These are phyloP conservation scores for Aspergillus kassunensis DNA, from an alignment of 495 filamentous ascomycete species.

Conservation along the genomic window DNA sequence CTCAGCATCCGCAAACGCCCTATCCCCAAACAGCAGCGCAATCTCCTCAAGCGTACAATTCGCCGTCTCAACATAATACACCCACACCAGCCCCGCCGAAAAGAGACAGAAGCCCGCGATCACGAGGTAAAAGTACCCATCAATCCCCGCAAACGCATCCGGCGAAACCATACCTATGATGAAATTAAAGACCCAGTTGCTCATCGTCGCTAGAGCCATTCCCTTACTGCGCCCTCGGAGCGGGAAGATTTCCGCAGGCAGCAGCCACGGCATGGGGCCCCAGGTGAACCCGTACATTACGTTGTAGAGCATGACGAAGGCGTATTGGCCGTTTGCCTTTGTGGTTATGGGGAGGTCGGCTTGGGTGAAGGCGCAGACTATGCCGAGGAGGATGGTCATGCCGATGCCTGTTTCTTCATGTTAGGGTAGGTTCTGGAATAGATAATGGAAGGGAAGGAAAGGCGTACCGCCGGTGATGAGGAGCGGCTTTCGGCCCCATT, in stretches of 20 bases:
- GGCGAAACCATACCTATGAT: constrained; percentile 69
- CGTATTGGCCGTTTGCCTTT: constrained; percentile 26
- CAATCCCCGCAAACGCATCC: constrained; percentile 57
- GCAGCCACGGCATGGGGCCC: constrained; percentile 72
- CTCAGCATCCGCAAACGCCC: constrained; percentile 16
- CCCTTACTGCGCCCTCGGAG: constrained; percentile 59
- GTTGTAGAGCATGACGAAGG: constrained; percentile 40
- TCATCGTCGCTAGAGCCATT: constrained; percentile 65
- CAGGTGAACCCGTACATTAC: constrained; percentile 43
- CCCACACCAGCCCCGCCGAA: constrained; percentile 55
- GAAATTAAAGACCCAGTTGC: constrained; percentile 81
- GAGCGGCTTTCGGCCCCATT: constrained; percentile 38
- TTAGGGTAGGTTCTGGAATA: neutral
- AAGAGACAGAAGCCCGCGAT: constrained; percentile 60
- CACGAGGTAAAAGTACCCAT: constrained; percentile 64
- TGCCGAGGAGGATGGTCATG: constrained; percentile 23
- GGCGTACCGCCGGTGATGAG: constrained; percentile 30
- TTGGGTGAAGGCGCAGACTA: constrained; percentile 28
- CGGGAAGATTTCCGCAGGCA: constrained; percentile 68
- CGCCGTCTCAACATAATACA: constrained; percentile 62
- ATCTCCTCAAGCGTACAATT: constrained; percentile 62
- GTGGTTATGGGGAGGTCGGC: constrained; percentile 14
- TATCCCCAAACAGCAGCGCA: constrained; percentile 33
- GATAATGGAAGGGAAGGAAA: no score
- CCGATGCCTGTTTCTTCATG: constrained; percentile 12